Conservation (phyloP, 192 early-diverging fungal genomes). For the Backusella mclennaniae region DNA sequence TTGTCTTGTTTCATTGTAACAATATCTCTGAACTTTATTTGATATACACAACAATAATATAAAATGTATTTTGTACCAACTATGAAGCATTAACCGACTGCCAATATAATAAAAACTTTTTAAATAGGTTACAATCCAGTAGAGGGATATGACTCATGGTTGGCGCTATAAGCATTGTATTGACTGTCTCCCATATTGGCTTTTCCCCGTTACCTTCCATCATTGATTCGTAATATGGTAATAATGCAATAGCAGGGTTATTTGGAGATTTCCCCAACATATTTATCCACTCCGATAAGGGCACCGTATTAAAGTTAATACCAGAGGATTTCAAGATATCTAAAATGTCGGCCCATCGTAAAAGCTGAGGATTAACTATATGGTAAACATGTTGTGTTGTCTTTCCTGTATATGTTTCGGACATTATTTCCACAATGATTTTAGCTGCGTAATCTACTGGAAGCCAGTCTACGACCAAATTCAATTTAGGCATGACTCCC, state of each 20-base stretch:
- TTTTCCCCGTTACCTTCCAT: neutral
- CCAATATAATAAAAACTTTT: neutral
- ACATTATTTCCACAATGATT: slow-evolving; percentile 23
- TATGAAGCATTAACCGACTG: neutral
- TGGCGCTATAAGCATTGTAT: neutral
- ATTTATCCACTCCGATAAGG: slow-evolving; percentile 17
- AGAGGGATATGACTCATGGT: neutral
- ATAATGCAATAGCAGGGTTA: slow-evolving; percentile 20
- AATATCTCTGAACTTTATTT: neutral
- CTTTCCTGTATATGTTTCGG: neutral
- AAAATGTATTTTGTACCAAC: neutral
- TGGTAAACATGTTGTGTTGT: slow-evolving; percentile 7
- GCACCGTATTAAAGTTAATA: slow-evolving; percentile 7
- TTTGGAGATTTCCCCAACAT: slow-evolving; percentile 6
- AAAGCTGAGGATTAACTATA: slow-evolving; percentile 24
- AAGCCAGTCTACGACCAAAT: slow-evolving; percentile 25
- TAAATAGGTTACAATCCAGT: neutral
- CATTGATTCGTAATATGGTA: slow-evolving; percentile 13
- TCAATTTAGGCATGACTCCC: slow-evolving; percentile 21
- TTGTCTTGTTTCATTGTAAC: neutral
- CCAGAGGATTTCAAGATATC: slow-evolving; percentile 6
- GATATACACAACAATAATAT: neutral
- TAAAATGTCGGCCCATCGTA: slow-evolving; percentile 19
- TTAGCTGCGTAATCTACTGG: slow-evolving; percentile 24
- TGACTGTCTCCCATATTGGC: slow-evolving; percentile 20